Conservation (phyloP, 225 moss, liverwort and hornwort species). For the Marchantia paleacea region DNA sequence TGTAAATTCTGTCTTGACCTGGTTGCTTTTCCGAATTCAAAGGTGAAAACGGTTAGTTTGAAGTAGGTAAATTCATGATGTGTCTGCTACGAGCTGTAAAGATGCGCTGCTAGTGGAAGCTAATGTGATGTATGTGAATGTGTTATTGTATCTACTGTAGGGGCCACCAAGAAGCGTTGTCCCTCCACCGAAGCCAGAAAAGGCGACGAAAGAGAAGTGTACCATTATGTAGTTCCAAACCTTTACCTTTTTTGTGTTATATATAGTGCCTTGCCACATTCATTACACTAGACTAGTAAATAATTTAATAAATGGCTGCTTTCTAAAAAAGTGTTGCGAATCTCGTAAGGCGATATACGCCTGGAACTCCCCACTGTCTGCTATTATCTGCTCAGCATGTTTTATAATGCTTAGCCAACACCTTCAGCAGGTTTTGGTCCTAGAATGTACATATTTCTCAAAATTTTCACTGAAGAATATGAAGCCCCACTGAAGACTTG, state of each 20-base stretch:
- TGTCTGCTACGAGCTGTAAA: too few relatives aligned
- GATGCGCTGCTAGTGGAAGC: not conserved
- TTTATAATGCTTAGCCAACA: constrained; percentile 11
- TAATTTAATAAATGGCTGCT: constrained; percentile 31
- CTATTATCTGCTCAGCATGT: constrained; percentile 1
- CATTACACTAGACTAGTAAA: constrained; percentile 32
- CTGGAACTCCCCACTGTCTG: not conserved
- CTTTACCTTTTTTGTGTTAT: constrained; percentile 17
- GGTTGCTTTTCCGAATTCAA: too few relatives aligned
- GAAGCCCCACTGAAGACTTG: constrained; percentile 3
- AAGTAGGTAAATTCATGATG: too few relatives aligned
- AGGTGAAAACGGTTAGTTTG: too few relatives aligned
- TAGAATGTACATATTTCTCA: constrained; percentile 34
- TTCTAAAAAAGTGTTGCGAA: constrained; percentile 25
- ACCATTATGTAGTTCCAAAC: constrained; percentile 83
- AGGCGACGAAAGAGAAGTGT: constrained; percentile 80
- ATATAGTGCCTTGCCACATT: constrained; percentile 27
- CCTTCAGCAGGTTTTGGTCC: constrained; percentile 22
- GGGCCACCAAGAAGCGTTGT: constrained; percentile 58
- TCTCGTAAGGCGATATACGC: constrained; percentile 20
- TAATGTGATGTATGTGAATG: not conserved
- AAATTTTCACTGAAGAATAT: constrained; percentile 13
- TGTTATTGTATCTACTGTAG: constrained; percentile 38
- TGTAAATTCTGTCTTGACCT: too few relatives aligned
- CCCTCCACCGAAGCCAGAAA: constrained; percentile 59